Evolutionary conservation across 176 grass and related monocot species (phyloP).

Genomic region (Lolium perenne): DNA sequence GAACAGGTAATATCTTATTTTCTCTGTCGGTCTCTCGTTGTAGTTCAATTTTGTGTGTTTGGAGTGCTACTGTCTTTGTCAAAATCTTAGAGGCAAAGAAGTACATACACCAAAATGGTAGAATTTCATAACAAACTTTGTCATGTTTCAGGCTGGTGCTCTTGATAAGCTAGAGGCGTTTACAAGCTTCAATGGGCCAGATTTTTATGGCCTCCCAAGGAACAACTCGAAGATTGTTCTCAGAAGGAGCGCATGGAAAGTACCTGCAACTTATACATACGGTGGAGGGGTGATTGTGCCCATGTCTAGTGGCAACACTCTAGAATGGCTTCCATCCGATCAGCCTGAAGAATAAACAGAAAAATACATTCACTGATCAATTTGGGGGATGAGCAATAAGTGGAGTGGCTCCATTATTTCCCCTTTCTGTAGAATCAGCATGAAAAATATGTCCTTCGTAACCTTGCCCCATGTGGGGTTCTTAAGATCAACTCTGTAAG

Average conservation of each 20-base stretch:
- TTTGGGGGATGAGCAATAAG: constrained; percentile 7
- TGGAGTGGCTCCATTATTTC: constrained; percentile 3
- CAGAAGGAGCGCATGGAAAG: constrained; percentile 79
- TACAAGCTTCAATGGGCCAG: constrained; percentile 93
- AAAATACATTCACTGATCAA: neutral
- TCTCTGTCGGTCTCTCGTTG: neutral
- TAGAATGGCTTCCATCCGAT: constrained; percentile 72
- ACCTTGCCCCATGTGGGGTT: neutral
- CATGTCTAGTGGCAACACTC: constrained; percentile 70
- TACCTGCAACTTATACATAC: constrained; percentile 64
- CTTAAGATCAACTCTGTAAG: neutral
- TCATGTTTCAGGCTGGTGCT: constrained; percentile 69
- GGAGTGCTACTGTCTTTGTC: neutral
- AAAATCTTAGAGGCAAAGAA: neutral
- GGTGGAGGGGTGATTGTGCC: constrained; percentile 76
- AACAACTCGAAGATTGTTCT: constrained; percentile 73
- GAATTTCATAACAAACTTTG: constrained; percentile 4
- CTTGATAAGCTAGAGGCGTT: constrained; percentile 91
- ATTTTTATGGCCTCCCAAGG: constrained; percentile 94
- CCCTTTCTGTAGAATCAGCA: neutral
- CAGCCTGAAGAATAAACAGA: constrained; percentile 39
- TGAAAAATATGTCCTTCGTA: neutral
- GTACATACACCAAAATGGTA: neutral
- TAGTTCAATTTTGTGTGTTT: constrained; percentile 26
- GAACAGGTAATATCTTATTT: constrained; percentile 91